These are phyloP conservation scores for Sugiyamaella sp. DNA, from an alignment of 1,139 yeast species.

Conservation along the genomic window DNA sequence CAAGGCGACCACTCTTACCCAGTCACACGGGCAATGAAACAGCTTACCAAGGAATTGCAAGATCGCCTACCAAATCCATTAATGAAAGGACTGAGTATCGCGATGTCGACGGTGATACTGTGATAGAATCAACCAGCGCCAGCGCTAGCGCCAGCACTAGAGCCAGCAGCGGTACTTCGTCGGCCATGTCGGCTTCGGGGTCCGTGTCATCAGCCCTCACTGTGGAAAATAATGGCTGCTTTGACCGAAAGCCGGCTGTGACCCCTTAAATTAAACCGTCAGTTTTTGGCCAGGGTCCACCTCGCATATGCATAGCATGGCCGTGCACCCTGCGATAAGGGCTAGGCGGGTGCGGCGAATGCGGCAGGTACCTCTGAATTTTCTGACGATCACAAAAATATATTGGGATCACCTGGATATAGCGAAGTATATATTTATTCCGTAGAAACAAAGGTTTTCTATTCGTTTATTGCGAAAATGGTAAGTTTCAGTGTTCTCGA, in stretches of 20 bases:
- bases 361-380: conserved; percentile 12
- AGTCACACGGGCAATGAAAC: not conserved
- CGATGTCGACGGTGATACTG: conserved; percentile 10
- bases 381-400: conserved; percentile 11
- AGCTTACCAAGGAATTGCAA: not conserved
- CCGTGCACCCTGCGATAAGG: not conserved
- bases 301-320: conserved; percentile 10
- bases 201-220: conserved; percentile 8
- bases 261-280: not conserved
- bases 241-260: conserved; percentile 8
- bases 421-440: conserved; percentile 7
- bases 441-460: not conserved
- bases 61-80: not conserved
- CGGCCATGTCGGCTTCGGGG: conserved; percentile 2
- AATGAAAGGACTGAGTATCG: not conserved
- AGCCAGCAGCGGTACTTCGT: no score
- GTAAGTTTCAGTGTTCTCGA: not conserved
- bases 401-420: conserved; percentile 2
- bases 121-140: not conserved
- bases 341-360: not conserved
- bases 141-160: not conserved
- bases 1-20: not conserved
- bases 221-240: conserved; percentile 3
- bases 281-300: not conserved
- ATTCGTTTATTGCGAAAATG: not conserved